Percentiles rank a stretch among this genome's conserved stretches.
Evolutionary conservation across 164 flowering plant genomes (phyloP).

Genomic region (Euptelea pleiosperma): DNA sequence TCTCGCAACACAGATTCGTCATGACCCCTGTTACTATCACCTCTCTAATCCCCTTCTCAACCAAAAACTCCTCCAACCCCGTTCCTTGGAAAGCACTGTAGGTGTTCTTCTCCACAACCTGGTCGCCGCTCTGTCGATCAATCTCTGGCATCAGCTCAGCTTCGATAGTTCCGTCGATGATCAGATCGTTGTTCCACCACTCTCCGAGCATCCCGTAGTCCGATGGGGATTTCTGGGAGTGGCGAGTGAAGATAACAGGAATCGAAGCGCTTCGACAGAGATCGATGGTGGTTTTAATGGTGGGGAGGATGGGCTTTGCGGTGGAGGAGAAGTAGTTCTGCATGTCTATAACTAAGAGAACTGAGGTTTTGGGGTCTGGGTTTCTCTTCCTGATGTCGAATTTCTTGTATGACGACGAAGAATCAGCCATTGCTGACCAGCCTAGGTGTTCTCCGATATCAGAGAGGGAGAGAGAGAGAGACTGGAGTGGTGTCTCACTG

Average conservation of each 20-base stretch:
- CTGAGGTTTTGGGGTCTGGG: constrained; percentile 56
- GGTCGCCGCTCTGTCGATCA: constrained; percentile 24
- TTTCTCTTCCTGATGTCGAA: constrained; percentile 41
- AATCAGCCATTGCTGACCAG: constrained; percentile 16
- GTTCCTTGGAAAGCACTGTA: constrained; percentile 66
- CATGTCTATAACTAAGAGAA: constrained; percentile 68
- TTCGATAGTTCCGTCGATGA: constrained; percentile 58
- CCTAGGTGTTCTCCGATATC: no score
- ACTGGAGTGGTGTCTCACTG: no score
- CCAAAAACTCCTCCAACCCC: constrained; percentile 46
- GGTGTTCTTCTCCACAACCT: constrained; percentile 64
- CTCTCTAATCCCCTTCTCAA: constrained; percentile 53
- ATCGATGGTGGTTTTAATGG: constrained; percentile 48
- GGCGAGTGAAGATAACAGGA: constrained; percentile 81
- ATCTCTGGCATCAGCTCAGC: constrained; percentile 52
- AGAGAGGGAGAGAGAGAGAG: no score
- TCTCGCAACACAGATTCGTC: constrained; percentile 85
- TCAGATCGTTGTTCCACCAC: constrained; percentile 63
- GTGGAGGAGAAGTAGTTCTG: constrained; percentile 67
- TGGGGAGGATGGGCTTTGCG: constrained; percentile 53
- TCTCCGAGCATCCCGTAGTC: constrained; percentile 62
- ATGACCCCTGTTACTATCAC: constrained; percentile 70
- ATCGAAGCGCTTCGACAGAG: constrained; percentile 55
- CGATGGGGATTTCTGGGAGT: constrained; percentile 51
- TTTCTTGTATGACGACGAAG: constrained; percentile 35